A percentile compares a stretch with the other conserved stretches of the same genome.
phyloP scores from a whole-genome alignment of 2,329 filamentous ascomycete genomes.

The Colletotrichum karsti region DNA sequence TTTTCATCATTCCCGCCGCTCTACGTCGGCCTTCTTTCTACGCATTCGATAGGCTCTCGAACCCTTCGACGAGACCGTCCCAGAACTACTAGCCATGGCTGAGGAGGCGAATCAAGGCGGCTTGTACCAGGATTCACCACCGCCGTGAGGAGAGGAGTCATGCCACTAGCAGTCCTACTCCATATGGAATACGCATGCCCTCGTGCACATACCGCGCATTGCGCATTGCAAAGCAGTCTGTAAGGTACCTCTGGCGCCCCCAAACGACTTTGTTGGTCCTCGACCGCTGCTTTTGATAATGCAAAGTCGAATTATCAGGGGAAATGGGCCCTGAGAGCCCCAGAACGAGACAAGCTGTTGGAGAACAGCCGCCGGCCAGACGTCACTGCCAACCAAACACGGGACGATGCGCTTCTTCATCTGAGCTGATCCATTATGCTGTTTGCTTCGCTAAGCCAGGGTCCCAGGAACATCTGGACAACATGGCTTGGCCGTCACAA shows the following conservation, averaged over 20 bases:
- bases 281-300: background rate
- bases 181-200: constrained; percentile 1
- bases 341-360: constrained; percentile 11
- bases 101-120: constrained; percentile 20
- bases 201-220: constrained; percentile 13
- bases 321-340: background rate
- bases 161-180: constrained; percentile 14
- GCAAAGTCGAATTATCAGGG: constrained; percentile 1
- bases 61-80: background rate
- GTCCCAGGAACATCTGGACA: background rate
- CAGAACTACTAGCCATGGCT: constrained; percentile 9
- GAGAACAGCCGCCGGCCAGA: constrained; percentile 20
- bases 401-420: constrained; percentile 11
- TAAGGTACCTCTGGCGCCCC: constrained; percentile 24
- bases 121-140: constrained; percentile 24
- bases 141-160: constrained; percentile 18
- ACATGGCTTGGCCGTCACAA: background rate
- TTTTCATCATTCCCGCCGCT: constrained; percentile 22
- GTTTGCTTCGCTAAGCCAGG: background rate
- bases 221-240: constrained; percentile 23
- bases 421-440: background rate
- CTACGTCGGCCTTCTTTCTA: background rate
- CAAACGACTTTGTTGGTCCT: background rate
- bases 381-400: constrained; percentile 11
- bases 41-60: constrained; percentile 20